phyloP scores from a whole-genome alignment of 768 basidiomycete species.

The Phallus indusiatus region DNA sequence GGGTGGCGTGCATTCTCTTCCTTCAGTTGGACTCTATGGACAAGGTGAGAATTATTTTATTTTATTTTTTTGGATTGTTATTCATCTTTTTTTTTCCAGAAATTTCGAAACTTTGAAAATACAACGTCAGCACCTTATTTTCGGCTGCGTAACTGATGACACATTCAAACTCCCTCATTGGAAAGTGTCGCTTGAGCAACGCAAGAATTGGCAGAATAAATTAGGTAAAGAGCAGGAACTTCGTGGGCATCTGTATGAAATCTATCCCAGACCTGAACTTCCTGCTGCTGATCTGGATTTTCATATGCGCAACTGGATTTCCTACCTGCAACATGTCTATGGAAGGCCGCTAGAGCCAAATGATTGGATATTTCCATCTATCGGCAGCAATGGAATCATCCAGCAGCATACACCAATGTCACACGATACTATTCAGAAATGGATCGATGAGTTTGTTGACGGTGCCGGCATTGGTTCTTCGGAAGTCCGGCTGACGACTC shows the following conservation, averaged over 20 bases:
- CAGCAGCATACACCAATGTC: slow-evolving; percentile 18
- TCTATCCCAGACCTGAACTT: slow-evolving; percentile 25
- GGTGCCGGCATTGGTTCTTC: slow-evolving; percentile 20
- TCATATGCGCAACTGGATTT: slow-evolving; percentile 1
- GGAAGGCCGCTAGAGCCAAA: slow-evolving; percentile 17
- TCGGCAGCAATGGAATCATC: slow-evolving; percentile 20
- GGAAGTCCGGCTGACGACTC: slow-evolving; percentile 29
- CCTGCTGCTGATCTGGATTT: slow-evolving; percentile 19
- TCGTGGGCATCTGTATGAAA: slow-evolving; percentile 21
- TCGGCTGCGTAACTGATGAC: not conserved
- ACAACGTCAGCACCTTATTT: not conserved
- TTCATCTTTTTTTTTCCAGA: not conserved
- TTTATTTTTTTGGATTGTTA: not conserved
- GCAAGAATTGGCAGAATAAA: slow-evolving; percentile 19
- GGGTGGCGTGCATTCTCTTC: slow-evolving; percentile 18
- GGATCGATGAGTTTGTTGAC: slow-evolving; percentile 19
- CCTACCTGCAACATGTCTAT: not conserved
- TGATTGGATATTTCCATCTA: slow-evolving; percentile 25
- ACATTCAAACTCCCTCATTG: slow-evolving; percentile 10
- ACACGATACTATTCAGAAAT: slow-evolving; percentile 21
- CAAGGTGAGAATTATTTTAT: slow-evolving; percentile 18
- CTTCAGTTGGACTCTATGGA: slow-evolving; percentile 23
- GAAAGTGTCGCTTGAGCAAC: slow-evolving; percentile 15
- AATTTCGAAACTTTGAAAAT: not conserved
- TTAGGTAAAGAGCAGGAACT: slow-evolving; percentile 16